Evolutionary conservation across 2,329 filamentous ascomycete species (phyloP).

Genomic region (Neophaeococcomyces aloes): DNA sequence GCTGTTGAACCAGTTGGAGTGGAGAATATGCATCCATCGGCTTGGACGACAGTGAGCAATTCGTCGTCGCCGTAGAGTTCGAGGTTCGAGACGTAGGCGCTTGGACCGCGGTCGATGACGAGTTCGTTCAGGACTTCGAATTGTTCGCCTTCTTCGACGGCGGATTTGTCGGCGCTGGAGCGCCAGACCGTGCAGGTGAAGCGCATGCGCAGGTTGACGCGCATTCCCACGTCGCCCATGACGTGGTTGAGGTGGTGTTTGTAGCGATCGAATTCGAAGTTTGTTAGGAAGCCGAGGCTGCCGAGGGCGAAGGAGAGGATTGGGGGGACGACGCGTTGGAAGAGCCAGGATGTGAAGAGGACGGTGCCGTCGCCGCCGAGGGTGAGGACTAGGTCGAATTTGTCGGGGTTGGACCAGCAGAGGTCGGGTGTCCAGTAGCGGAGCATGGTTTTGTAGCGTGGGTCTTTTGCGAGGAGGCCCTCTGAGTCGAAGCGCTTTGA

Average conservation of each 20-base stretch:
- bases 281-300: constrained; percentile 87
- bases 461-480: constrained; percentile 61
- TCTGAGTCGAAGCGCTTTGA: constrained; percentile 79
- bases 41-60: constrained; percentile 87
- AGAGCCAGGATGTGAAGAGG: constrained; percentile 90
- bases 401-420: constrained; percentile 87
- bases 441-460: constrained; percentile 70
- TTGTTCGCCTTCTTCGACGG: constrained; percentile 81
- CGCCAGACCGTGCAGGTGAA: constrained; percentile 97
- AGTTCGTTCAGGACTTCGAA: constrained; percentile 98
- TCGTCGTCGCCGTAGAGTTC: constrained; percentile 94
- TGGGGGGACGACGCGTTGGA: constrained; percentile 88
- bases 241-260: constrained; percentile 75
- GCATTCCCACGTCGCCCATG: constrained; percentile 93
- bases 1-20: constrained; percentile 91
- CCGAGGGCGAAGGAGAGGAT: constrained; percentile 86
- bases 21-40: constrained; percentile 94
- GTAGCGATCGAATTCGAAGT: constrained; percentile 89
- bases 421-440: constrained; percentile 94
- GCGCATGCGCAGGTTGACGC: constrained; percentile 94
- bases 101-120: constrained; percentile 93
- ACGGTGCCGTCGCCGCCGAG: constrained; percentile 95
- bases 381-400: constrained; percentile 89
- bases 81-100: constrained; percentile 90
- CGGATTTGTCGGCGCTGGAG: constrained; percentile 39